Evolutionary conservation across 2,329 filamentous ascomycete species (phyloP).

Genomic region (Neofusicoccum cordaticola): DNA sequence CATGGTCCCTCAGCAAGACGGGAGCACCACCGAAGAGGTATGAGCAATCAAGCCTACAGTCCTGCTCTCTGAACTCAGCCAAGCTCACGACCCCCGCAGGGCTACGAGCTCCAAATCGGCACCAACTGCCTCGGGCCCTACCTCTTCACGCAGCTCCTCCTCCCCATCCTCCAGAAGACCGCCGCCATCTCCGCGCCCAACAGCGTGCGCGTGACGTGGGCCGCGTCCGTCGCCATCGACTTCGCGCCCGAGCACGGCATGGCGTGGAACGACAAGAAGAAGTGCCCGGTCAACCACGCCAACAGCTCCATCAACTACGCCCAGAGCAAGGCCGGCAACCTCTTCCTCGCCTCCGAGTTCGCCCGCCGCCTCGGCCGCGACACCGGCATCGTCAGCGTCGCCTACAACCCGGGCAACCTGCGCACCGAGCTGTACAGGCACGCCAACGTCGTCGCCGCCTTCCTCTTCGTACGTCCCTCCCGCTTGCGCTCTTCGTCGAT

Average conservation of each 20-base stretch:
- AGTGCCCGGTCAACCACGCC: not conserved
- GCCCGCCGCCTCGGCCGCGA: constrained; percentile 20
- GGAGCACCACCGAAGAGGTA: constrained; percentile 19
- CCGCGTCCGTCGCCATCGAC: constrained; percentile 23
- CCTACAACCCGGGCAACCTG: constrained; percentile 44
- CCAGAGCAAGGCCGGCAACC: constrained; percentile 29
- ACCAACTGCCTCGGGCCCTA: constrained; percentile 42
- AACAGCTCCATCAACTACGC: constrained; percentile 22
- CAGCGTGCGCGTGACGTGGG: constrained; percentile 38
- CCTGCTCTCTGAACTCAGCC: not conserved
- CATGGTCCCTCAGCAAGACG: constrained; percentile 27
- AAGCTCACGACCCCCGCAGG: constrained; percentile 19
- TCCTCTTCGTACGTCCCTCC: not conserved
- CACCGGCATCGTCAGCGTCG: constrained; percentile 23
- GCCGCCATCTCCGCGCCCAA: constrained; percentile 25
- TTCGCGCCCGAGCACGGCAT: constrained; percentile 18
- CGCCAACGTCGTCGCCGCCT: not conserved
- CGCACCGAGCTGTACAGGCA: constrained; percentile 37
- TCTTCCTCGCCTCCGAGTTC: constrained; percentile 27
- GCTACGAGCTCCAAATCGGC: constrained; percentile 34
- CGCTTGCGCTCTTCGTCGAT: too few species aligned
- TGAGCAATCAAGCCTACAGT: not conserved
- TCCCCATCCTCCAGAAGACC: constrained; percentile 34
- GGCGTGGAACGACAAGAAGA: constrained; percentile 15
- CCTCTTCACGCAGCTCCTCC: constrained; percentile 39